These are phyloP conservation scores for Neurospora sp. DNA, from an alignment of 495 filamentous ascomycete species.

Conservation along the genomic window DNA sequence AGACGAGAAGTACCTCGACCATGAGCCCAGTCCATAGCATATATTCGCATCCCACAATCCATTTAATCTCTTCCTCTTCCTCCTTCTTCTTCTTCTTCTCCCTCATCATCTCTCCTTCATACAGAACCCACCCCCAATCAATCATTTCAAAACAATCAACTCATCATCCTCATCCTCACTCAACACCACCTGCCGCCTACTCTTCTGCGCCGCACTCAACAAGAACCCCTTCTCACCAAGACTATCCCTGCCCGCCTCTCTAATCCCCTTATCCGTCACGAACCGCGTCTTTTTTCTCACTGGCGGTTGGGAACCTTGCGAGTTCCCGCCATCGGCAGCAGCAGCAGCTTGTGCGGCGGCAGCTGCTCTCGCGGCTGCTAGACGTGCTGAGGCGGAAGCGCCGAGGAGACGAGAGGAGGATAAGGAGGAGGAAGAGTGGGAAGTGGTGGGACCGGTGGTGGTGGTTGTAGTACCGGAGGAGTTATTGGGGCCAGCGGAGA, in stretches of 20 bases:
- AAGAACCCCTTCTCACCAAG: conserved; percentile 41
- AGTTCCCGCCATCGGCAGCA: neutral
- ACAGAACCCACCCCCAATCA: too few species aligned
- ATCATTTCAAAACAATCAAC: conserved; percentile 19
- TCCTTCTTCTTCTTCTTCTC: too few species aligned
- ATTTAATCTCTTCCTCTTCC: too few species aligned
- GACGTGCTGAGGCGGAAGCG: neutral
- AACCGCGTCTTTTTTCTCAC: conserved; percentile 75
- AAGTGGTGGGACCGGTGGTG: neutral
- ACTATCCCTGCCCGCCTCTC: conserved; percentile 67
- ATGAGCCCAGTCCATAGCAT: too few species aligned
- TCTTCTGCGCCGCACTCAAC: conserved; percentile 12
- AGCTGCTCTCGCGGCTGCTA: neutral
- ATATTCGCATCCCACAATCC: too few species aligned
- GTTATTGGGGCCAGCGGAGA: neutral
- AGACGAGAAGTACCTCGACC: too few species aligned
- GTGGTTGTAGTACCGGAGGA: neutral
- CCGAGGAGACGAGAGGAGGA: neutral
- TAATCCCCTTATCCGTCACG: conserved; percentile 64
- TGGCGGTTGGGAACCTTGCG: conserved; percentile 21
- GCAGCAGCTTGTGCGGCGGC: neutral
- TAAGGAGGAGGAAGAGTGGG: neutral
- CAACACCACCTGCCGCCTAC: conserved; percentile 23
- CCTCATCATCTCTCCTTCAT: too few species aligned
- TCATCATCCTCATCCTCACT: conserved; percentile 41